Conservation (phyloP, 2,329 filamentous ascomycete species). For the Fusarium nisikadoi region DNA sequence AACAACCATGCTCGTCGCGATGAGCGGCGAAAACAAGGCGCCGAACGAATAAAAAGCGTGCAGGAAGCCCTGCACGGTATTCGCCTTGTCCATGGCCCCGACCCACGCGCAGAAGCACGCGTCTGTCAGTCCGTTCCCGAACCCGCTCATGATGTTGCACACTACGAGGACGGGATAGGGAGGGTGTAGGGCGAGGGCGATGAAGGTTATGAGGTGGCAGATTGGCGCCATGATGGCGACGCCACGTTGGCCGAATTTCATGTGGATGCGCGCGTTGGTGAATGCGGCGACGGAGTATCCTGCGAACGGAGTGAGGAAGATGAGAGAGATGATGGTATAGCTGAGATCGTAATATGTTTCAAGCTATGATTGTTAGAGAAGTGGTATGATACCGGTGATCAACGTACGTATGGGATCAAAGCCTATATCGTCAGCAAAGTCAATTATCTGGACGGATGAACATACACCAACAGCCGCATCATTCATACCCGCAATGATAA, state of each 20-base stretch:
- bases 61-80: conserved; percentile 73
- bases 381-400: fast-evolving
- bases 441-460: fast-evolving
- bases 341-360: conserved; percentile 69
- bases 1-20: conserved; percentile 75
- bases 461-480: conserved; percentile 69
- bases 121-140: conserved; percentile 73
- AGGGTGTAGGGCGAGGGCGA: conserved; percentile 69
- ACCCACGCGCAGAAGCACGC: conserved; percentile 62
- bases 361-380: conserved; percentile 53
- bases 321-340: conserved; percentile 69
- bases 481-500: conserved; percentile 70
- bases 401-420: conserved; percentile 41
- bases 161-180: conserved; percentile 72
- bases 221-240: conserved; percentile 70
- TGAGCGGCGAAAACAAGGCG: conserved; percentile 70
- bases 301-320: conserved; percentile 71
- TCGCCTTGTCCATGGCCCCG: conserved; percentile 74
- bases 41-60: conserved; percentile 75
- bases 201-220: conserved; percentile 71
- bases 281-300: conserved; percentile 72
- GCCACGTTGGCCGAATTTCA: conserved; percentile 72
- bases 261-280: conserved; percentile 69
- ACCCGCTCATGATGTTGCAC: conserved; percentile 70
- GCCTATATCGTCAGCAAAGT: conserved; percentile 23